Evolutionary conservation across 1,139 yeast species (phyloP), one percentile per base, ranked within the genome.

Genomic region (Diutina pseudorugosa): DNA sequence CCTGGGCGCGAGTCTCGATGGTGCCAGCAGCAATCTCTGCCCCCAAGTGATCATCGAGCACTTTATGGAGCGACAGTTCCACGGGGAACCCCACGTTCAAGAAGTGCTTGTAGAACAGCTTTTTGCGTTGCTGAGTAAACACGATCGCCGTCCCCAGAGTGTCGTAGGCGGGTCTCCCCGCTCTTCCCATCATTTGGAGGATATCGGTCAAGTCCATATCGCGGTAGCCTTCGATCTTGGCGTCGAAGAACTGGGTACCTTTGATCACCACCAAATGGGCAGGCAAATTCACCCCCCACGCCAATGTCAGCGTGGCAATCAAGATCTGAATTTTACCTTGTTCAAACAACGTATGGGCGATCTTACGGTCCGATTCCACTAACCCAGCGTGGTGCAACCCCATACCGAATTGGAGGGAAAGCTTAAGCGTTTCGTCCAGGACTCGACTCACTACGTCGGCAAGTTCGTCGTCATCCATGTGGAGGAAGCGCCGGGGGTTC

Each of bases 301-400:
- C 98, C 60, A 94, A 76, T 1, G 98, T 93, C 21, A 96, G 86
- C 0, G 99, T 93, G 0, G 99, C 98, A 53, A 94, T 79, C 55
- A 93, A 75, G 55, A 93, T 84, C 69, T 93, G 98, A 51, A 93
- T 83, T 65, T 89, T 91, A 55, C 88, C 89, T 41, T 77, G 72
- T 59, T 91, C 95, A 67, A 93, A 93, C 41, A 93, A 69, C 59
- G 82, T 83, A 64, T 94, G 98, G 4, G 96, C 83, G 47, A 93
- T 80, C 60, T 83, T 82, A 60, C 99, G 80, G 65, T 93, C 99
- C 47, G 85, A 78, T 59, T 90, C 96, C 19, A 89, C 95, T 54
- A 93, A 74, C 66, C 99, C 98, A 47, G 99, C 98, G 73, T 93
- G 99, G 72, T 93, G 98, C 52, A 93, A 74, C 0, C 96, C 99